Conservation (phyloP, 768 basidiomycete genomes). For the Podaxis rugospora region DNA sequence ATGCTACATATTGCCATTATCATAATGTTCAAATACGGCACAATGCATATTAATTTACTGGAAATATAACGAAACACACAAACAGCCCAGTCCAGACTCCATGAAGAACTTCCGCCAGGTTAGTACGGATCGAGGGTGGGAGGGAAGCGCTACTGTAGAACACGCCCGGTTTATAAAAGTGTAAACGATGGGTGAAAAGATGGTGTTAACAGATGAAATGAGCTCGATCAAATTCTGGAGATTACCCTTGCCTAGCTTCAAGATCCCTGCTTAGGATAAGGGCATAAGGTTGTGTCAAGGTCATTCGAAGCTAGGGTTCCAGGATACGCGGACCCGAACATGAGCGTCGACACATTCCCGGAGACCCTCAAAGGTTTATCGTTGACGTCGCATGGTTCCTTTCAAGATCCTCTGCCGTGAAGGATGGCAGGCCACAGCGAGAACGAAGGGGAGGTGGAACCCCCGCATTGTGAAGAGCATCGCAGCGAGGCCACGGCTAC, state of each 20-base stretch:
- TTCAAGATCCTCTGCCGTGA: background rate
- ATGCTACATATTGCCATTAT: background rate
- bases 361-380: background rate
- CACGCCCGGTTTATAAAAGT: background rate
- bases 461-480: background rate
- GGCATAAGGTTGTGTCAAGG: background rate
- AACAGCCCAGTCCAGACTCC: background rate
- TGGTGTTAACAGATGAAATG: no score
- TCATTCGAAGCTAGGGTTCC: background rate
- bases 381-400: background rate
- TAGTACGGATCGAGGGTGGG: background rate
- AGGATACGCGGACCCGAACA: background rate
- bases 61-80: background rate
- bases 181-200: background rate
- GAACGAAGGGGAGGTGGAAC: no score
- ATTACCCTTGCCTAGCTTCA: background rate
- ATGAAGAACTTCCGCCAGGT: background rate
- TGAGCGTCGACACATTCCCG: background rate
- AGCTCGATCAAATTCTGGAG: no score
- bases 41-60: background rate
- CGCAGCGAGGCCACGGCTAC: no score
- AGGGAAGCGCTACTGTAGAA: background rate
- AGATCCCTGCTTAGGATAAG: background rate
- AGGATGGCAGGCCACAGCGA: no score
- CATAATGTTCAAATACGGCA: background rate